These are phyloP conservation scores for Clonostachys solani DNA, from an alignment of 2,329 filamentous ascomycete species.

Conservation along the genomic window DNA sequence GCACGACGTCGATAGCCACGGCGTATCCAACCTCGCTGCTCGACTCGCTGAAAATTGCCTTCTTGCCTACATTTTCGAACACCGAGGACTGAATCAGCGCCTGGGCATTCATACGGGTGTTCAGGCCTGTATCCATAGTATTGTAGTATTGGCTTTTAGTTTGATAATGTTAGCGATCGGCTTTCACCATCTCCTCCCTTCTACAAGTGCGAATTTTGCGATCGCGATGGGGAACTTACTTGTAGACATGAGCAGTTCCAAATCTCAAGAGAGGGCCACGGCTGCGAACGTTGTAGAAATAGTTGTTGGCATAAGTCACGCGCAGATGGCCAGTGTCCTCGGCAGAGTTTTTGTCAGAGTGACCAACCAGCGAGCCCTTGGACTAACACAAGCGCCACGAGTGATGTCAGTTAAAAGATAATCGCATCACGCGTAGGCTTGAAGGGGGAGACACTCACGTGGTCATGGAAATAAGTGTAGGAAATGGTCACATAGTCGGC, in stretches of 20 bases:
- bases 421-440: no score
- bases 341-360: conserved; percentile 52
- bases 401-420: no score
- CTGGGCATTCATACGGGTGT: conserved; percentile 47
- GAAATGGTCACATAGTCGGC: conserved; percentile 34
- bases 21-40: conserved; percentile 31
- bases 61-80: conserved; percentile 30
- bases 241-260: conserved; percentile 48
- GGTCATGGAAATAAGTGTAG: conserved; percentile 34
- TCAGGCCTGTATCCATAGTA: conserved; percentile 39
- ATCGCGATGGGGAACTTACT: conserved; percentile 1
- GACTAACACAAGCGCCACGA: conserved; percentile 2
- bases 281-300: conserved; percentile 56
- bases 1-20: conserved; percentile 27
- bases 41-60: conserved; percentile 26
- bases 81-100: conserved; percentile 48
- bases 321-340: conserved; percentile 54
- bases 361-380: conserved; percentile 55
- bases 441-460: conserved; percentile 11
- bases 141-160: conserved; percentile 32
- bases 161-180: no score
- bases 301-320: conserved; percentile 57
- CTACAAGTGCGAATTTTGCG: no score
- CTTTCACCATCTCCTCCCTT: no score
- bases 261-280: conserved; percentile 55